Conservation (phyloP, 163 green algal genomes). For the Coccomyxa subellipsoidea region DNA sequence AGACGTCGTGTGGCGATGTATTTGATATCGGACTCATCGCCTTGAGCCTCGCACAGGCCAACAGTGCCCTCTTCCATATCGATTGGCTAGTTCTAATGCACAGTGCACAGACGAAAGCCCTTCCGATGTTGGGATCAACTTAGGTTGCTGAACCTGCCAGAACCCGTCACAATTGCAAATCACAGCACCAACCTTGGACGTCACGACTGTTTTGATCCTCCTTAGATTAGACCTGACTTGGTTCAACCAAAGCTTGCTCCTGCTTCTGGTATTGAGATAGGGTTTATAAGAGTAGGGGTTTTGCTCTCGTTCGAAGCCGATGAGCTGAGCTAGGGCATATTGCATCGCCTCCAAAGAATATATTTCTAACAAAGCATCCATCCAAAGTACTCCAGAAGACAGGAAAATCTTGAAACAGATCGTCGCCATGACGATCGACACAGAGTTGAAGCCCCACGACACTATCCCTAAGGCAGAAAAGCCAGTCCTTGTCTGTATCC, state of each 20-base stretch:
- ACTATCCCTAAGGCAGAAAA: constrained; percentile 6
- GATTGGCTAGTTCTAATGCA: background rate
- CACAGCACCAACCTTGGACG: too few relatives aligned
- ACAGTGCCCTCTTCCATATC: background rate
- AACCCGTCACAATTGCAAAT: too few relatives aligned
- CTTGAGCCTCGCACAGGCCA: background rate
- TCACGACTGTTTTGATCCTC: too few relatives aligned
- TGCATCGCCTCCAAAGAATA: background rate
- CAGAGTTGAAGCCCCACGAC: constrained; percentile 1
- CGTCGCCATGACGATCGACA: background rate
- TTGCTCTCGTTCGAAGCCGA: background rate
- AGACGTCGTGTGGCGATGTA: background rate
- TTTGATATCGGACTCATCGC: background rate
- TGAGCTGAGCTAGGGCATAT: background rate
- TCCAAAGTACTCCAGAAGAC: too few relatives aligned
- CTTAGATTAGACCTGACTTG: too few relatives aligned
- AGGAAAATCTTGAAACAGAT: too few relatives aligned
- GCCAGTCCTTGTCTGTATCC: constrained; percentile 20
- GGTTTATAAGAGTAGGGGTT: background rate
- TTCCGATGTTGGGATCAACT: background rate
- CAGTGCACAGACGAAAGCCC: background rate
- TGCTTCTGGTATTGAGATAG: too few relatives aligned
- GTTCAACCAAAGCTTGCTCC: too few relatives aligned
- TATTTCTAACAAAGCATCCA: too few relatives aligned
- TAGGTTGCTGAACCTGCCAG: too few relatives aligned